These are phyloP conservation scores for Lentinula detonsa DNA, from an alignment of 768 basidiomycete genomes.

Conservation along the genomic window DNA sequence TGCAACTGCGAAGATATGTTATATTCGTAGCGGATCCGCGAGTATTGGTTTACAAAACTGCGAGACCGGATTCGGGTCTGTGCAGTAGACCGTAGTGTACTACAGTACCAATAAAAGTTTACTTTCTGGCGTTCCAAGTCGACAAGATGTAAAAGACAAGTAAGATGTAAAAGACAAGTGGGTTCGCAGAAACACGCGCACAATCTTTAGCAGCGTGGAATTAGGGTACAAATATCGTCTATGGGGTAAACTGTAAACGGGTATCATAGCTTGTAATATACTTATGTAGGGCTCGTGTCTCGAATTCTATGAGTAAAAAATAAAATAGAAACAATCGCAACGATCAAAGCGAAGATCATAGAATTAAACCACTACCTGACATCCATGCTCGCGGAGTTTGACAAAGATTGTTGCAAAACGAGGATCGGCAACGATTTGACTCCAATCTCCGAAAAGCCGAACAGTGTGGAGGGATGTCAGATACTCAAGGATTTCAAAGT, in stretches of 20 bases:
- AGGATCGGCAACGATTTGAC: constrained; percentile 26
- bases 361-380: constrained; percentile 13
- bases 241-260: not conserved
- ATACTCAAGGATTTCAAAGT: constrained; percentile 37
- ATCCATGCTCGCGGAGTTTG: constrained; percentile 25
- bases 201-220: constrained; percentile 24
- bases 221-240: not conserved
- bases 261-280: not conserved
- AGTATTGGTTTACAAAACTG: constrained; percentile 58
- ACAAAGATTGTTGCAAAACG: constrained; percentile 27
- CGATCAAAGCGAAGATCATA: not conserved
- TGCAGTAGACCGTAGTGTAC: constrained; percentile 28
- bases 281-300: not conserved
- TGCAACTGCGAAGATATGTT: constrained; percentile 64
- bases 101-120: constrained; percentile 11
- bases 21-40: constrained; percentile 70
- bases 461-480: constrained; percentile 43
- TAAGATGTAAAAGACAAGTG: not conserved
- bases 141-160: not conserved
- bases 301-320: not conserved
- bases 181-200: not conserved
- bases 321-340: not conserved
- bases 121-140: no score
- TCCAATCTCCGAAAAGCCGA: constrained; percentile 52
- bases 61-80: constrained; percentile 56